These are phyloP conservation scores for Durotheca rogersii DNA, from an alignment of 495 filamentous ascomycete species.

Conservation along the genomic window DNA sequence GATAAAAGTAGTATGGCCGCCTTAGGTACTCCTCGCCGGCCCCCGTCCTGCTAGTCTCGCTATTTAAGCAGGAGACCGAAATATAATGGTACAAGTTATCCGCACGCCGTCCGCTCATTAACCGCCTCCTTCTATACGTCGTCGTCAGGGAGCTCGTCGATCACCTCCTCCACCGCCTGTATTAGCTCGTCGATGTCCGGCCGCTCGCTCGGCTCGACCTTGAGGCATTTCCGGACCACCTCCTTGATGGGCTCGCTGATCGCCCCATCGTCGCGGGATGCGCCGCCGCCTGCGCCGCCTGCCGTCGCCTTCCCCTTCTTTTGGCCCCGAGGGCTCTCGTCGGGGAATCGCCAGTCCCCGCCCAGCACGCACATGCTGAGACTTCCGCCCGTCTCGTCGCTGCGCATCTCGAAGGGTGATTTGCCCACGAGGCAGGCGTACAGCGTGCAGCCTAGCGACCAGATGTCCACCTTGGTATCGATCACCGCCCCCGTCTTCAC, in stretches of 20 bases:
- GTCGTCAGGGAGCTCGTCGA: constrained; percentile 74
- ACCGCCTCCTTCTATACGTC: constrained; percentile 35
- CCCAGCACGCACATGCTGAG: constrained; percentile 87
- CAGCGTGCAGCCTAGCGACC: constrained; percentile 93
- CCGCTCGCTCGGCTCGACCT: constrained; percentile 87
- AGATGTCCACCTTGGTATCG: constrained; percentile 97
- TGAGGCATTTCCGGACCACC: constrained; percentile 82
- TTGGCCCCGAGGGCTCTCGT: constrained; percentile 62
- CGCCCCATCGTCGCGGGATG: constrained; percentile 28
- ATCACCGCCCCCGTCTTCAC: constrained; percentile 91
- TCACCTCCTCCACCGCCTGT: constrained; percentile 69
- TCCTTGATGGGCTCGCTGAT: constrained; percentile 81
- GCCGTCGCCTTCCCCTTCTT: constrained; percentile 58
- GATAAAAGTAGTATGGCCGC: too few species aligned
- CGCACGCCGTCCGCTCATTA: neutral
- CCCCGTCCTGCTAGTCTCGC: too few species aligned
- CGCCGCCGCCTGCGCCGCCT: constrained; percentile 18
- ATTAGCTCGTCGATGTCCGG: constrained; percentile 92
- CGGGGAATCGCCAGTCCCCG: constrained; percentile 92
- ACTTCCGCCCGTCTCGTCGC: constrained; percentile 92
- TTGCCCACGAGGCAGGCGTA: constrained; percentile 96
- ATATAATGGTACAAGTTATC: too few species aligned
- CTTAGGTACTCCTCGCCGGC: too few species aligned
- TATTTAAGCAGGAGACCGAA: too few species aligned
- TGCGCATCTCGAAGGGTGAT: constrained; percentile 91